These are phyloP conservation scores for Thielaviopsis euricoi DNA, from an alignment of 2,329 filamentous ascomycete genomes.

Conservation along the genomic window DNA sequence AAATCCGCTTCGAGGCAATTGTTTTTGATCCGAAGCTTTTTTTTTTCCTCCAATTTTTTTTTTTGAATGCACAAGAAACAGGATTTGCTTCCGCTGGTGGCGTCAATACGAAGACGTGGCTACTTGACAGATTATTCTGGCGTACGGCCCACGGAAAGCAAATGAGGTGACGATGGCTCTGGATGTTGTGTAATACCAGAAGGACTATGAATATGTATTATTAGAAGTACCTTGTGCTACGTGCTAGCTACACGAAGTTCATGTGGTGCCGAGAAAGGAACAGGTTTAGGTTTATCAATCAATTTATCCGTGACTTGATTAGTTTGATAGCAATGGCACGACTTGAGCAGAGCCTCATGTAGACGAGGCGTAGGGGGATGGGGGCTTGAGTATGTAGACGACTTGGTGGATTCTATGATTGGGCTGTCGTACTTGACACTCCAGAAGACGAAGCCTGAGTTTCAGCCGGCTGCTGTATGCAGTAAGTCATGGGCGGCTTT, in stretches of 20 bases:
- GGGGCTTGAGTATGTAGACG: background rate
- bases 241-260: too few relatives aligned
- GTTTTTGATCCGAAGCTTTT: background rate
- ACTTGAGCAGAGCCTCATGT: background rate
- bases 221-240: too few relatives aligned
- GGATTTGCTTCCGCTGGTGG: background rate
- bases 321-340: background rate
- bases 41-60: background rate
- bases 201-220: too few relatives aligned
- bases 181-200: background rate
- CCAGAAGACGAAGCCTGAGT: background rate
- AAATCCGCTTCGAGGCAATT: conserved; percentile 8
- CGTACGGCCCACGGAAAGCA: background rate
- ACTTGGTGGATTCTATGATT: background rate
- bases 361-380: background rate
- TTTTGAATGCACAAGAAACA: background rate
- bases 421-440: background rate
- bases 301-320: too few relatives aligned
- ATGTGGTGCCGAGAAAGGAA: background rate
- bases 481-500: background rate
- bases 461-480: background rate
- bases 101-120: background rate
- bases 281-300: background rate
- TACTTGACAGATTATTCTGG: background rate
- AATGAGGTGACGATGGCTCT: background rate